These are phyloP conservation scores for Trametes cubensis DNA, from an alignment of 768 basidiomycete species.

Conservation along the genomic window DNA sequence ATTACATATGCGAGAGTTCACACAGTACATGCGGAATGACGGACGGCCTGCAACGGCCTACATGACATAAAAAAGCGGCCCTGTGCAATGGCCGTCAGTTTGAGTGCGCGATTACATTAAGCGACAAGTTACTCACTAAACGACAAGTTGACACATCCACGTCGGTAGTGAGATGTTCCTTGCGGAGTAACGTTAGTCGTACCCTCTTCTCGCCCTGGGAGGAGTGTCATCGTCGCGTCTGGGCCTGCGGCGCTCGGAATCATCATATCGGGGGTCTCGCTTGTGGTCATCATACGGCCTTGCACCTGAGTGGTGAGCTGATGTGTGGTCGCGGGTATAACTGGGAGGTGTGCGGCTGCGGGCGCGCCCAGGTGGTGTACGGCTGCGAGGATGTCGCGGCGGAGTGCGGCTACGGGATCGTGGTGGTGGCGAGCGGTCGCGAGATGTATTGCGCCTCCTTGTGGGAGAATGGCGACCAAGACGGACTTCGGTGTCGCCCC, in stretches of 20 bases:
- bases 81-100: background rate
- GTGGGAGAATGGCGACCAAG: slow-evolving; percentile 17
- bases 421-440: slow-evolving; percentile 16
- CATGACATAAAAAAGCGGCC: background rate
- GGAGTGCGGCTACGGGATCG: slow-evolving; percentile 17
- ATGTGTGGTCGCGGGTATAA: background rate
- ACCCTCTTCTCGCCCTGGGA: slow-evolving; percentile 19
- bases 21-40: background rate
- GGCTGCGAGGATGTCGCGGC: slow-evolving; percentile 1
- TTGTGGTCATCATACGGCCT: slow-evolving; percentile 7
- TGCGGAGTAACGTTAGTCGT: slow-evolving; percentile 20
- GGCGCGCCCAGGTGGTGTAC: background rate
- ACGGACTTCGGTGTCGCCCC: slow-evolving; percentile 10
- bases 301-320: background rate
- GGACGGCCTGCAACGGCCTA: background rate
- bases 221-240: slow-evolving; percentile 9
- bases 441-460: slow-evolving; percentile 10
- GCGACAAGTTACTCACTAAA: background rate
- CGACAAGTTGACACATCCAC: background rate
- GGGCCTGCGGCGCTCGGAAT: slow-evolving; percentile 9
- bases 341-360: background rate
- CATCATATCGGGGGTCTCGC: slow-evolving; percentile 6
- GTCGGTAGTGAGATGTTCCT: background rate
- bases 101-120: background rate
- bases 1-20: too few species aligned